These are phyloP conservation scores for Leptographium wingfieldii DNA, from an alignment of 2,329 filamentous ascomycete genomes.

Conservation along the genomic window DNA sequence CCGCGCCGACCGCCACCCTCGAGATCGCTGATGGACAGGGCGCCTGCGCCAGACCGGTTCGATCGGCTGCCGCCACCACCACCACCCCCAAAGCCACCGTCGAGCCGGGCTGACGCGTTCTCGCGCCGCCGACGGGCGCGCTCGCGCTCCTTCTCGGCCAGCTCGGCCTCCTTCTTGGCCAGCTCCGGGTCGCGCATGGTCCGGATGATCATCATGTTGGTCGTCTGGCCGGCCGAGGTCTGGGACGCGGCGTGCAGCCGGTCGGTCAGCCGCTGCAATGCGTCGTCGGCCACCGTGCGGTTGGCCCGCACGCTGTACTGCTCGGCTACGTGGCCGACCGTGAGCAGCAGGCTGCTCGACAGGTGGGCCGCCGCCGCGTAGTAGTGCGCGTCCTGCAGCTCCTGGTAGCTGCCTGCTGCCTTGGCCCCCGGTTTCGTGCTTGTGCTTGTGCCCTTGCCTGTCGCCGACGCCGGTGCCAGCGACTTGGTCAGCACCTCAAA, in stretches of 20 bases:
- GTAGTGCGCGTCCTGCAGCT: constrained; percentile 59
- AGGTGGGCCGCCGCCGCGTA: constrained; percentile 64
- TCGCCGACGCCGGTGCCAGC: constrained; percentile 44
- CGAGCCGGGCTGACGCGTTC: constrained; percentile 52
- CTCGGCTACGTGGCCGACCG: constrained; percentile 64
- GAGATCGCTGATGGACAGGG: constrained; percentile 54
- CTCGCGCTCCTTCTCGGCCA: constrained; percentile 60
- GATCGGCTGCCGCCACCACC: constrained; percentile 22
- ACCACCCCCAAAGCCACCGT: constrained; percentile 37
- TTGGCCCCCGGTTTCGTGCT: too few relatives aligned
- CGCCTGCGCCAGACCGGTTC: constrained; percentile 31
- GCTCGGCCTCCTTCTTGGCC: constrained; percentile 59
- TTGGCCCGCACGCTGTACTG: constrained; percentile 58
- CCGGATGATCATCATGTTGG: constrained; percentile 51
- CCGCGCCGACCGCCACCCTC: constrained; percentile 34
- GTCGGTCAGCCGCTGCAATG: constrained; percentile 54
- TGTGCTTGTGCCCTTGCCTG: background rate
- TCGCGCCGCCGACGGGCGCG: constrained; percentile 54
- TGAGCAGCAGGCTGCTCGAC: constrained; percentile 53
- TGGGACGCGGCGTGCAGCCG: constrained; percentile 53
- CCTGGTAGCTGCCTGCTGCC: constrained; percentile 33
- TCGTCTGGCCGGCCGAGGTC: constrained; percentile 32
- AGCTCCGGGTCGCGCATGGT: constrained; percentile 64
- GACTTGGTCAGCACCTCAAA: constrained; percentile 62
- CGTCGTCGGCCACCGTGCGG: constrained; percentile 56